Conservation (phyloP, 495 filamentous ascomycete genomes). For the Neurospora sp. region DNA sequence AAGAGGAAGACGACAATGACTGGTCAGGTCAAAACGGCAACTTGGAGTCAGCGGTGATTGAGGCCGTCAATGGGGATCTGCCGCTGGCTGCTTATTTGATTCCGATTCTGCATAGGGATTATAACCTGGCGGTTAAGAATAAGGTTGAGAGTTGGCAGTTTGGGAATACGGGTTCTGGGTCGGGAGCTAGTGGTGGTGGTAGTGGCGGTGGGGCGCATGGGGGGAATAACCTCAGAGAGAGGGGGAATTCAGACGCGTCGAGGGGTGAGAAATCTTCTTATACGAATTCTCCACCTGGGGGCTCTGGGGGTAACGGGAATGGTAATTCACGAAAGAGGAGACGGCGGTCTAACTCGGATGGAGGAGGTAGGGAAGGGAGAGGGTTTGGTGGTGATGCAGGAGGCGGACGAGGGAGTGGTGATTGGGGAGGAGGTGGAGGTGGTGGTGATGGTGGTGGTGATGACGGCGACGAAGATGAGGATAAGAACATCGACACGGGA, state of each 20-base stretch:
- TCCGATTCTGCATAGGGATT: slow-evolving; percentile 14
- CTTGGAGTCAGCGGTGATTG: slow-evolving; percentile 13
- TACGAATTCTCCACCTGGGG: background rate
- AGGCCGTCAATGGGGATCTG: slow-evolving; percentile 14
- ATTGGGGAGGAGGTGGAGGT: background rate
- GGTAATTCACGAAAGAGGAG: slow-evolving; percentile 9
- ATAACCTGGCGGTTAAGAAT: slow-evolving; percentile 10
- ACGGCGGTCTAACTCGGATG: slow-evolving; percentile 9
- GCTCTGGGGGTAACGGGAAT: background rate
- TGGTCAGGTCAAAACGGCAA: slow-evolving; percentile 20
- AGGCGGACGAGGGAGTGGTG: background rate
- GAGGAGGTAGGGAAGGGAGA: background rate
- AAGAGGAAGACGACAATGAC: slow-evolving; percentile 12
- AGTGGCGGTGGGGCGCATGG: background rate
- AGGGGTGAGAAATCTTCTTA: slow-evolving; percentile 3
- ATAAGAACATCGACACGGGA: slow-evolving; percentile 2
- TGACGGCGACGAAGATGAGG: slow-evolving; percentile 11
- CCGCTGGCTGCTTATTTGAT: slow-evolving; percentile 13
- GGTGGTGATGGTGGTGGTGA: slow-evolving; percentile 1
- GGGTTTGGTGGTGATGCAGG: background rate
- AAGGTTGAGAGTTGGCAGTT: slow-evolving; percentile 18
- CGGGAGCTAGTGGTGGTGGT: background rate
- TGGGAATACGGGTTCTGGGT: background rate
- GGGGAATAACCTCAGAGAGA: background rate
- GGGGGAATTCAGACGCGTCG: slow-evolving; percentile 4